phyloP scores from a whole-genome alignment of 2,329 filamentous ascomycete genomes.

The Tolypocladium ophioglossoides region DNA sequence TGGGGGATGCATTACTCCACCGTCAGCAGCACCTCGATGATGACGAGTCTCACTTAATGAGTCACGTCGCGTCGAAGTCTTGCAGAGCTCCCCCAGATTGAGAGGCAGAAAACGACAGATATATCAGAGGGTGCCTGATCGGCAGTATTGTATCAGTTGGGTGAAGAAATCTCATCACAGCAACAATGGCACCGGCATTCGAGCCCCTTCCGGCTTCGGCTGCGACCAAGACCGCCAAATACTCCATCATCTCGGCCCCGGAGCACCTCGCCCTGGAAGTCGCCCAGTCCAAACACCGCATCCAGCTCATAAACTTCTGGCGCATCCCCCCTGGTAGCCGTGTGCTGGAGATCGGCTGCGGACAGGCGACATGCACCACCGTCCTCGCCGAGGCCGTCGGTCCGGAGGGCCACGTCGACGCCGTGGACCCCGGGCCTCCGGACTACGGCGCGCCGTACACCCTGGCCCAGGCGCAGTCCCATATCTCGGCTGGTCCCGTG shows the following conservation, averaged over 20 bases:
- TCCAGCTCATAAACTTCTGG: constrained; percentile 24
- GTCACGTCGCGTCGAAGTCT: not conserved
- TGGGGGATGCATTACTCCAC: no score
- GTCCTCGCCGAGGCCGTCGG: constrained; percentile 39
- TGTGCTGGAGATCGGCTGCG: constrained; percentile 48
- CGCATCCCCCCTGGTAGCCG: constrained; percentile 25
- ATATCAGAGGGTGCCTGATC: not conserved
- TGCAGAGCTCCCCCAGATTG: not conserved
- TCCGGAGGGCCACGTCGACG: constrained; percentile 32
- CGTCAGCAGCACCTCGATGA: not conserved
- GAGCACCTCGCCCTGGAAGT: constrained; percentile 9
- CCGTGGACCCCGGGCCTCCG: constrained; percentile 38
- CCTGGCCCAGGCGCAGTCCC: constrained; percentile 34
- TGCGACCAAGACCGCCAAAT: not conserved
- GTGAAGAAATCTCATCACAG: not conserved
- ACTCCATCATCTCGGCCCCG: not conserved
- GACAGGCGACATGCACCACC: constrained; percentile 46
- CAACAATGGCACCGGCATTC: not conserved
- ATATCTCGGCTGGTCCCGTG: constrained; percentile 28
- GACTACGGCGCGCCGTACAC: constrained; percentile 41
- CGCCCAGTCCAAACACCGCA: constrained; percentile 22
- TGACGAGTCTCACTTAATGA: not conserved
- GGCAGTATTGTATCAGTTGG: no score
- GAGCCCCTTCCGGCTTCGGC: not conserved
- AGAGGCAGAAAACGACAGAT: not conserved